Evolutionary conservation across 192 early-diverging fungal genomes (phyloP), one percentile per base, ranked within the genome.

Genomic region (Entomortierella lignicola): DNA sequence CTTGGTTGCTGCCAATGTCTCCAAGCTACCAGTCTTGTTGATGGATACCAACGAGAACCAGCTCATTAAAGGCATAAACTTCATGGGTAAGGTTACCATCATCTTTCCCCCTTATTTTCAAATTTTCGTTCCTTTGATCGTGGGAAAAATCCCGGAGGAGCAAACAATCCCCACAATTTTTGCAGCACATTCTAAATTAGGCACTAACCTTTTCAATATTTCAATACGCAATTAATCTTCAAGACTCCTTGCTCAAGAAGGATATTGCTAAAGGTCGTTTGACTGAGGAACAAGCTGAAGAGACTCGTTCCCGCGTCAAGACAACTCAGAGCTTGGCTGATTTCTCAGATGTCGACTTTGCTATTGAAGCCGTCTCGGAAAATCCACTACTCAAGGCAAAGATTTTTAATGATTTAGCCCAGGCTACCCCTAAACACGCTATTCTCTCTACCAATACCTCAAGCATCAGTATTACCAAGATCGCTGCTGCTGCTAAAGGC

Each of bases 401-500:
- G 47, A 82, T 99, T 39, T 97, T 99, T 71, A 56, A 68, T 27
- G 88, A 92, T 55, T 86, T 99, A 25, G 92, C 93, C 69, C 81
- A 86, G 66, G 75, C 87, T 23, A 88, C 90, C 34, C 87, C 89
- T 1, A 52, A 75, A 21, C 80, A 91, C 50, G 91, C 94, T 10
- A 97, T 99, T 63, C 87, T 99, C 15, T 92, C 96, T 26, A 91
- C 98, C 62, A 99, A 99, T 88, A 99, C 98, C n/a, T 96, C 94
- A 60, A 95, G 93, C 42, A 98, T 99, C 69, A 91, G 91, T 60
- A 97, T 99, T 66, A 99, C 98, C 69, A 97, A 96, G 85, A 97
- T 99, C 73, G 98, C 95, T 12, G 92, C 96, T 31, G 87, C 96
- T n/a, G 96, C 95, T 20, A 89, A 85, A 59, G 84, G 90, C 8